Evolutionary conservation across 1,284 basidiomycete genomes (phyloP).

Genomic region (Moesziomyces globuligerus): DNA sequence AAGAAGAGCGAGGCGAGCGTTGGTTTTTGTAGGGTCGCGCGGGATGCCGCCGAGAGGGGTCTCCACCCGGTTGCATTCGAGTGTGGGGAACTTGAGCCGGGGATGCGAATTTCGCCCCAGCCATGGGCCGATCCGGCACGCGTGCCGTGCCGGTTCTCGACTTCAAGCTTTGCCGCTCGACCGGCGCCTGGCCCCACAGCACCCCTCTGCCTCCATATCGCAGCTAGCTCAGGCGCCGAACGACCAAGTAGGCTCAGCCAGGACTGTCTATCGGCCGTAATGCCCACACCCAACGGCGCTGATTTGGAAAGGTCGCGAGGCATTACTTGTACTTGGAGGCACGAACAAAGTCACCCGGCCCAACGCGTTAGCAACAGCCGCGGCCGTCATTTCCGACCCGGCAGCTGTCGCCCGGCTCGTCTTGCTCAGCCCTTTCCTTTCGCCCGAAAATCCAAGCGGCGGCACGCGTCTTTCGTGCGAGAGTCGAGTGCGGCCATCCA

Average conservation of each 20-base stretch:
- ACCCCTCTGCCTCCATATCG: background rate
- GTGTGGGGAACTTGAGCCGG: constrained; percentile 20
- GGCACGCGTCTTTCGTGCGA: background rate
- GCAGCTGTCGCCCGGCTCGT: background rate
- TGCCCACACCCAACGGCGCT: too few species aligned
- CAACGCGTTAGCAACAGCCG: background rate
- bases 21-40: constrained; percentile 11
- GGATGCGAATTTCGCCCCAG: constrained; percentile 4
- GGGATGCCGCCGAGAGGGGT: too few species aligned
- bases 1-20: background rate
- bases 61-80: too few species aligned
- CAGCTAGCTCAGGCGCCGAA: background rate
- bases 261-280: too few species aligned
- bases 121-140: constrained; percentile 4
- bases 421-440: background rate
- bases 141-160: constrained; percentile 2
- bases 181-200: constrained; percentile 9
- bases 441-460: background rate
- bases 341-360: background rate
- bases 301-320: too few species aligned
- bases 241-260: too few species aligned
- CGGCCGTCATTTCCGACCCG: background rate
- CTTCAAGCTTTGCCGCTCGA: constrained; percentile 24
- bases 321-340: too few species aligned
- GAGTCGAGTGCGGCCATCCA: too few species aligned